Evolutionary conservation across 2,329 filamentous ascomycete species (phyloP), one percentile per base, ranked within the genome.

Genomic region (Magnaporthales sp.): DNA sequence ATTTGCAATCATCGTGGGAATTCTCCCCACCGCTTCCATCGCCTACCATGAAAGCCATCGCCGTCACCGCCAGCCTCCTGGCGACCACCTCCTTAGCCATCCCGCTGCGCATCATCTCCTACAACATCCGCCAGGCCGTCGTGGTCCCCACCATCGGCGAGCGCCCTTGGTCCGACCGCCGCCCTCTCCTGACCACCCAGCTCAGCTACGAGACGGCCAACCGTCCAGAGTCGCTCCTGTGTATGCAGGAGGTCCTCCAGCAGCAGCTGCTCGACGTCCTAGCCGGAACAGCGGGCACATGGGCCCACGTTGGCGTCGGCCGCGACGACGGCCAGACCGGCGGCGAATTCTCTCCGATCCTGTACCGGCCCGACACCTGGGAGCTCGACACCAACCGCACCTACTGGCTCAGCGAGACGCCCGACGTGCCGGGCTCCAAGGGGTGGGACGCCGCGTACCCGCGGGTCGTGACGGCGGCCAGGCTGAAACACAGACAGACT

Each of bases 391-490:
- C 78, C 11, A 86, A 79, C 75, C 77, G 82, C 64, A 88, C 85
- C 0, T 80, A 86, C 63, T 91, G 88, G 88, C 77, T 91, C 2
- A 87, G 82, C 7, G 76, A 83, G 69, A 90, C 84, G 1, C 88
- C 86, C 0, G 75, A 81, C 9, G 75, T 74, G n/a, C 86, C 84
- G 0, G 54, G 54, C 22, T 86, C 82, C 0, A 86, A 83, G 69
- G 85, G 86, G 46, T 91, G 88, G 88, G 77, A 78, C 60, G 78
- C 78, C 3, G 73, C 72, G 6, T 69, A 73, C 9, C 76, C 80
- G 4, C 78, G 84, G 0, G 81, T 85, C 56, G 74, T 82, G 9
- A 85, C 82, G 0, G 76, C 82, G 7, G 82, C 78, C 2, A 74
- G 76, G 2, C 82, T 85, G 69, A 66, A 74, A 62, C 80, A 84